Evolutionary conservation across 2,329 filamentous ascomycete genomes (phyloP).

Genomic region (Fusarium sp.): DNA sequence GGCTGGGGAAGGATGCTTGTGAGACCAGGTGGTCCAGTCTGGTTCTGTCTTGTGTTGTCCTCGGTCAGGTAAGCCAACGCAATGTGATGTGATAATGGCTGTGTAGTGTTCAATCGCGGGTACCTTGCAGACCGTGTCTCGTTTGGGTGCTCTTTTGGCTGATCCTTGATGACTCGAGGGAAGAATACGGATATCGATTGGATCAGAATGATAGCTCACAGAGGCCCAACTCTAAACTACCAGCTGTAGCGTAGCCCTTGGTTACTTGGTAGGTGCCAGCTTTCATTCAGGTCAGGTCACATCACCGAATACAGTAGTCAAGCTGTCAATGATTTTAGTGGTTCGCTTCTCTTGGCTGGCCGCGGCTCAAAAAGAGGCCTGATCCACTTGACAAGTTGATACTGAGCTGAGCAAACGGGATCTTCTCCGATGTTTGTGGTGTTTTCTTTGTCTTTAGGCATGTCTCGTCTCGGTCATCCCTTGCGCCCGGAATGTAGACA

Average conservation of each 20-base stretch:
- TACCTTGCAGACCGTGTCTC: constrained; percentile 43
- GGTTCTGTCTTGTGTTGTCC: neutral
- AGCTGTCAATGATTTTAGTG: neutral
- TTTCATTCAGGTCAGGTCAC: neutral
- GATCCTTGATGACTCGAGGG: constrained; percentile 20
- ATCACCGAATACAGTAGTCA: neutral
- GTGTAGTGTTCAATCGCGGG: constrained; percentile 36
- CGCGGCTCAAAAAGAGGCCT: constrained; percentile 1
- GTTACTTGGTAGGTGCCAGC: neutral
- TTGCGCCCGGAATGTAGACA: constrained; percentile 30
- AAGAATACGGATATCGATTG: constrained; percentile 11
- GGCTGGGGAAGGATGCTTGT: constrained; percentile 2
- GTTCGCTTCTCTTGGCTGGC: neutral
- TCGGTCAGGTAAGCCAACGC: neutral
- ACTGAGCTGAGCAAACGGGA: neutral
- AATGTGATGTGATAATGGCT: constrained; percentile 10
- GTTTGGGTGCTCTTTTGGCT: constrained; percentile 10
- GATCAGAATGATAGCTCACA: constrained; percentile 32
- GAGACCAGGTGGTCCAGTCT: constrained; percentile 10
- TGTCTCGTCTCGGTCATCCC: constrained; percentile 11
- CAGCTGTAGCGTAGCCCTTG: neutral
- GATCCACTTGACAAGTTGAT: neutral
- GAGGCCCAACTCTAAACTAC: constrained; percentile 13
- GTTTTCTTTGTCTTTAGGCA: constrained; percentile 22
- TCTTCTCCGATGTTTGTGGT: neutral